phyloP scores from a whole-genome alignment of 257 asterid genomes.

The Gynochthodes officinalis region DNA sequence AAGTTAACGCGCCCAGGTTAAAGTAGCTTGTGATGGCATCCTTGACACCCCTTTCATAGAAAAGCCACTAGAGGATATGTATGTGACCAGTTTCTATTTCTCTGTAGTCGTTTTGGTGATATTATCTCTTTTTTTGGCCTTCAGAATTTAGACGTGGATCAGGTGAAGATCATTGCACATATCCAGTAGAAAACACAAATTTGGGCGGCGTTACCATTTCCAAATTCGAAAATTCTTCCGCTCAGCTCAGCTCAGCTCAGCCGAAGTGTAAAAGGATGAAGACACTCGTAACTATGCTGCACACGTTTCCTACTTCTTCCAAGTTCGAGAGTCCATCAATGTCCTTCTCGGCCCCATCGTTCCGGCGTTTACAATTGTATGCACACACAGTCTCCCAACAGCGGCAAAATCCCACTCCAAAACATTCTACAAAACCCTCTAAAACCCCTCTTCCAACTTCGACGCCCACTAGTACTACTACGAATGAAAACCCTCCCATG shows the following conservation, averaged over 20 bases:
- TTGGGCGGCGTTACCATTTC: neutral
- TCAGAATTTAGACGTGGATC: neutral
- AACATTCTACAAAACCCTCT: slow-evolving; percentile 44
- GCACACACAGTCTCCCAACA: slow-evolving; percentile 11
- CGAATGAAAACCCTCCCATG: slow-evolving; percentile 29
- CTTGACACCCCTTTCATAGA: too few species aligned
- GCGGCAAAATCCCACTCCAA: slow-evolving; percentile 32
- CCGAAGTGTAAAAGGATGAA: neutral
- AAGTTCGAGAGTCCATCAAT: neutral
- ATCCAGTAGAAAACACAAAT: neutral
- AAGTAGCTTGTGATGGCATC: too few species aligned
- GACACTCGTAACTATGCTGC: neutral
- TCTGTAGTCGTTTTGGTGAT: too few species aligned
- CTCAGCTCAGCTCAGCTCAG: neutral
- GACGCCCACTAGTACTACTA: slow-evolving; percentile 15
- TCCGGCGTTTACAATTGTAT: slow-evolving; percentile 3
- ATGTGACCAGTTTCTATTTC: too few species aligned
- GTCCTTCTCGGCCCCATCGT: slow-evolving; percentile 6
- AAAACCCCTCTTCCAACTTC: slow-evolving; percentile 38
- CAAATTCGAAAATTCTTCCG: neutral
- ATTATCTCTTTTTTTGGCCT: too few species aligned
- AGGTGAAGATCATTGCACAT: neutral
- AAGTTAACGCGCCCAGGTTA: too few species aligned
- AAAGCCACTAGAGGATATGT: too few species aligned
- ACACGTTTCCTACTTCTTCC: slow-evolving; percentile 2